Evolutionary conservation across 2,329 filamentous ascomycete species (phyloP).

Genomic region (Peltaster fructicola): DNA sequence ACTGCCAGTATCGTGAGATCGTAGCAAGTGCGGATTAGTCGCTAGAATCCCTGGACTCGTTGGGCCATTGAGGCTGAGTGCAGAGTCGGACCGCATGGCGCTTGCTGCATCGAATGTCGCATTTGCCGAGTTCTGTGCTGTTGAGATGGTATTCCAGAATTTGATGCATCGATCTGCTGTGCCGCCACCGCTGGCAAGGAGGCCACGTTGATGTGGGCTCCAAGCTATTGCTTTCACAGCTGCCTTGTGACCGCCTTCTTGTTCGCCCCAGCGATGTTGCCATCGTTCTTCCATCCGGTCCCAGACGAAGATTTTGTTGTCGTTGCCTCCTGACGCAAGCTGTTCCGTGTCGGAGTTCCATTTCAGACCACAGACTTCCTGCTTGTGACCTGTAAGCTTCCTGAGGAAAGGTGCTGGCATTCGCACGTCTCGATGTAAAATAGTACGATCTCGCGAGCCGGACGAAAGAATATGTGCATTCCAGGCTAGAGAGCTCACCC

Average conservation of each 20-base stretch:
- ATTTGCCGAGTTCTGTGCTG: constrained; percentile 22
- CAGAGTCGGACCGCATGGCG: constrained; percentile 11
- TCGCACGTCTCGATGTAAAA: constrained; percentile 89
- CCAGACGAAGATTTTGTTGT: constrained; percentile 98
- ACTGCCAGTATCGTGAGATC: constrained; percentile 87
- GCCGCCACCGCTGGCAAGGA: constrained; percentile 89
- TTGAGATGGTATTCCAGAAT: constrained; percentile 71
- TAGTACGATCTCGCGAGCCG: constrained; percentile 78
- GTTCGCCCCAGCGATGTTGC: constrained; percentile 83
- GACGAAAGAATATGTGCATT: constrained; percentile 96
- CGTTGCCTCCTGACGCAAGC: constrained; percentile 86
- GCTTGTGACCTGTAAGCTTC: constrained; percentile 84
- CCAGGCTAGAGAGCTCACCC: constrained; percentile 90
- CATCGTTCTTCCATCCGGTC: constrained; percentile 88
- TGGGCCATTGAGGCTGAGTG: constrained; percentile 17
- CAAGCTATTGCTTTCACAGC: constrained; percentile 96
- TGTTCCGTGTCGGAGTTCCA: constrained; percentile 97
- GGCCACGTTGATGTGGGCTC: constrained; percentile 87
- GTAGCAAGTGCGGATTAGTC: constrained; percentile 33
- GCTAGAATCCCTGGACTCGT: constrained; percentile 15
- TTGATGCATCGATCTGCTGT: constrained; percentile 93
- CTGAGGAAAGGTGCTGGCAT: constrained; percentile 78
- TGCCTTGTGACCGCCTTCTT: constrained; percentile 86
- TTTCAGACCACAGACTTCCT: constrained; percentile 89
- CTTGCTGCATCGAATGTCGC: constrained; percentile 14